A percentile compares a stretch with the other conserved stretches of the same genome.
Conservation (phyloP, 345 rosid genomes). For the Gossypium australe region DNA sequence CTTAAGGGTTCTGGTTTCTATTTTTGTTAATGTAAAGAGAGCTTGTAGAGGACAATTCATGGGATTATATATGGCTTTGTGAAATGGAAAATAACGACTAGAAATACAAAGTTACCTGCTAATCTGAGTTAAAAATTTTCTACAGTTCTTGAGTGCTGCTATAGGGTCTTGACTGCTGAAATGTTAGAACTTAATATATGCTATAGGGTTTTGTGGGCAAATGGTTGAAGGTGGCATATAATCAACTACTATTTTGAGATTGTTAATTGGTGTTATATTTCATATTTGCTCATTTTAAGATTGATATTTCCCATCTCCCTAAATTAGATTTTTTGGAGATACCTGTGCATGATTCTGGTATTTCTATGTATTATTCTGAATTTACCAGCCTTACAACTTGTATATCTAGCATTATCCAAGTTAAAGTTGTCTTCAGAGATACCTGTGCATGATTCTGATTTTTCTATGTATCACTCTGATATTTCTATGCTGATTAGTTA, state of each 20-base stretch:
- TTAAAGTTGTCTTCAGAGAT: not conserved
- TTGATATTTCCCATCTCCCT: not conserved
- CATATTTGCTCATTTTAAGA: not conserved
- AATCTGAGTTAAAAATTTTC: not conserved
- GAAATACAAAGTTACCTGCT: not conserved
- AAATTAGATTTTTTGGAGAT: not conserved
- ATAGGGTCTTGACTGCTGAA: not conserved
- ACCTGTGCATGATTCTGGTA: not conserved
- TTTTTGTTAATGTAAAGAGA: not conserved
- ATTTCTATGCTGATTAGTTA: not conserved
- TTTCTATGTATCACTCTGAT: no score
- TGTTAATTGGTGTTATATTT: not conserved
- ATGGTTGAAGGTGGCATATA: not conserved
- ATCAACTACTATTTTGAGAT: not conserved
- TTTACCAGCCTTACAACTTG: not conserved
- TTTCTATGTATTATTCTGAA: not conserved
- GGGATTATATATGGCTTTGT: not conserved
- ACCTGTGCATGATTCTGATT: no score
- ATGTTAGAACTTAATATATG: not conserved
- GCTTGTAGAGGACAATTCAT: not conserved
- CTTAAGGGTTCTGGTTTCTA: not conserved
- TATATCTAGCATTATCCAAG: not conserved
- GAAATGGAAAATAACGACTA: not conserved
- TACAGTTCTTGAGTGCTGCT: not conserved
- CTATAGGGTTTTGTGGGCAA: not conserved